Base-by-base conservation (phyloP, 805 yeast genomes). In the Candida maesae region DNA sequence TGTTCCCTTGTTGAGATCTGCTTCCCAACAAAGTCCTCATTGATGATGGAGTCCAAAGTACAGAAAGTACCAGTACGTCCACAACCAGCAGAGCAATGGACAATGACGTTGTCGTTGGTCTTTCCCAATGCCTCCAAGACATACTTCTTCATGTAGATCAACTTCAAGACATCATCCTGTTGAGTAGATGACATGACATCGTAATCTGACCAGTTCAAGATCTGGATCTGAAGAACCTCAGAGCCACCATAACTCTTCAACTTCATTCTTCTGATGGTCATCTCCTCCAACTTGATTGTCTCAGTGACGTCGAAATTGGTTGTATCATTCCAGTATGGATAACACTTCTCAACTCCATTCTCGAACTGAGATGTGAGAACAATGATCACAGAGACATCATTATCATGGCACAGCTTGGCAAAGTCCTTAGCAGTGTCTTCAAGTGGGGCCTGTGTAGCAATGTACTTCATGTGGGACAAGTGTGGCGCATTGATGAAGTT, bases 41-140 rank as follows among this genome's bases (percentile, higher is more conserved):
- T 74, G 26, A 78, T 62, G 17, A 72, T 67, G 0, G 81, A 70
- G 55, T 86, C 95, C 17, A 84, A 64, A 1, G 88, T 77, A 46
- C 89, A 78, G 56, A 81, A 83, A 2, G 96, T 85, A 2, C 99
- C 99, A 0, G 98, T 88, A 43, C 99, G 70, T 15, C 99, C 99
- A 57, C 95, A 89, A 0, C 99, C 99, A 2, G 98, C 98, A 6
- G 96, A 87, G 58, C 99, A 91, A 63, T 91, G 98, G 19, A 84
- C 85, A 34, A 88, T 58, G 6, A 80, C 71, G 1, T 66, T 58
- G 7, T 51, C 43, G 7, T 46, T 32, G 32, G 41, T 44, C n/a
- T 27, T 42, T 3, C 37, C 36, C 18, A 60, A 43, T n/a, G 47
- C 44, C 26, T 61, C 49, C 33, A 71, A 60, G 14, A 78, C 57